Percentiles rank a stretch among this genome's conserved stretches.
Evolutionary conservation across 345 rosid genomes (phyloP).

Genomic region (Lepidium aucheri): DNA sequence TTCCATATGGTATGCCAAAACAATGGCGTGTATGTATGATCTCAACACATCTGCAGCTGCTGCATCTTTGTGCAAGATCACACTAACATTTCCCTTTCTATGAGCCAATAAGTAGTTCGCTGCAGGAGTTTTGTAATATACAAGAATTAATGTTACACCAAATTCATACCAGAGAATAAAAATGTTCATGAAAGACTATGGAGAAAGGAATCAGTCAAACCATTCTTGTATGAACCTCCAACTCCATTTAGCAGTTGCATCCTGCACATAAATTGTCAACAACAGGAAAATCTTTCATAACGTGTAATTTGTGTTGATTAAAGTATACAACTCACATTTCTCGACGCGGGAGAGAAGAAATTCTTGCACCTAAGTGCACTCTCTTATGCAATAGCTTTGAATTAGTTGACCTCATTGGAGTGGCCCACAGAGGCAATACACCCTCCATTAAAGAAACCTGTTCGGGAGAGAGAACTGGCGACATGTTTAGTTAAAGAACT

Average conservation of each 20-base stretch:
- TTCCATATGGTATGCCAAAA: constrained; percentile 33
- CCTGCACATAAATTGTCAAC: constrained; percentile 10
- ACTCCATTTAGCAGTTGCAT: constrained; percentile 26
- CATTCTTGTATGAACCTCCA: constrained; percentile 21
- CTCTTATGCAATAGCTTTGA: constrained; percentile 32
- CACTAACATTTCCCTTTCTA: constrained; percentile 36
- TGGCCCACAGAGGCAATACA: constrained; percentile 56
- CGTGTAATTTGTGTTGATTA: not conserved
- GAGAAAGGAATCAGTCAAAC: constrained; percentile 3
- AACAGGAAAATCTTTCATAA: not conserved
- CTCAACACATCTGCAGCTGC: constrained; percentile 53
- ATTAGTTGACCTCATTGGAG: constrained; percentile 32
- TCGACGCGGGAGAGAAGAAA: constrained; percentile 52
- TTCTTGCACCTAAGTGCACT: constrained; percentile 55
- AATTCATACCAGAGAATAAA: not conserved
- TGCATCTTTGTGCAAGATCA: constrained; percentile 60
- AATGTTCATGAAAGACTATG: not conserved
- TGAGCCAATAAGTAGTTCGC: constrained; percentile 62
- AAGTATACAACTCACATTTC: constrained; percentile 52
- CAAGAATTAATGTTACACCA: not conserved
- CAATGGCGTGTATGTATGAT: constrained; percentile 70
- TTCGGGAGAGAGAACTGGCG: constrained; percentile 67
- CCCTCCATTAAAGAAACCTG: constrained; percentile 68
- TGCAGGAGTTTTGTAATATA: constrained; percentile 3
- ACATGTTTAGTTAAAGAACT: constrained; percentile 29